Evolutionary conservation across 1,284 basidiomycete species (phyloP).

Genomic region (Microbotryomycetes sp.): DNA sequence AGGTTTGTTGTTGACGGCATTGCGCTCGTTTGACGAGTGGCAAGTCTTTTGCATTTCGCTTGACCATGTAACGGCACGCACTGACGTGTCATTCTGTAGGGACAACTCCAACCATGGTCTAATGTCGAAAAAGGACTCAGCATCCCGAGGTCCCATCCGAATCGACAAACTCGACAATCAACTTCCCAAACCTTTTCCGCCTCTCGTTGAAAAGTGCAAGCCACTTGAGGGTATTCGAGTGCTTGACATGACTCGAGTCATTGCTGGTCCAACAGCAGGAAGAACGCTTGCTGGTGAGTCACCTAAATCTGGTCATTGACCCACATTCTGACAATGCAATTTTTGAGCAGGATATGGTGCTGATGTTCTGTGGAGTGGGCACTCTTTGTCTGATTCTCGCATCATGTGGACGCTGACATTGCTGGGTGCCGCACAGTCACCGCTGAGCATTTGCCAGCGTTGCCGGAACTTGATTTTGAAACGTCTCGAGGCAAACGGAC

Average conservation of each 20-base stretch:
- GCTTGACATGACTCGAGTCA: slow-evolving; percentile 55
- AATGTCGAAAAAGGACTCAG: background rate
- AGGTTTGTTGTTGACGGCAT: background rate
- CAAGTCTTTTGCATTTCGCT: background rate
- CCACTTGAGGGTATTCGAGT: slow-evolving; percentile 53
- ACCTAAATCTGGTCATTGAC: background rate
- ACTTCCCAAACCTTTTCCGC: slow-evolving; percentile 4
- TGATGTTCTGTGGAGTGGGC: slow-evolving; percentile 49
- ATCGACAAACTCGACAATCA: slow-evolving; percentile 6
- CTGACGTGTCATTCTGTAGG: too few species aligned
- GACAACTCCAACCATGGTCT: background rate
- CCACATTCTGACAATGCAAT: background rate
- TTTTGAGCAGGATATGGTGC: slow-evolving; percentile 52
- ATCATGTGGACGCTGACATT: background rate
- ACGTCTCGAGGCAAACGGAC: slow-evolving; percentile 62
- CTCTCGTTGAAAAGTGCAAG: slow-evolving; percentile 19
- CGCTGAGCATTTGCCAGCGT: slow-evolving; percentile 52
- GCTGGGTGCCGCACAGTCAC: slow-evolving; percentile 44
- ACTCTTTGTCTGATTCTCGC: background rate
- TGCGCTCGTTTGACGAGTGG: background rate
- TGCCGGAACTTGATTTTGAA: slow-evolving; percentile 55
- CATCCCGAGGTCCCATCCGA: background rate
- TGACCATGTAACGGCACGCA: too few species aligned
- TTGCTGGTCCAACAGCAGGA: slow-evolving; percentile 56
- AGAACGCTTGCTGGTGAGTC: slow-evolving; percentile 53